Conservation (phyloP, 441 rosid species). For the Euphorbia schlechtendalii region DNA sequence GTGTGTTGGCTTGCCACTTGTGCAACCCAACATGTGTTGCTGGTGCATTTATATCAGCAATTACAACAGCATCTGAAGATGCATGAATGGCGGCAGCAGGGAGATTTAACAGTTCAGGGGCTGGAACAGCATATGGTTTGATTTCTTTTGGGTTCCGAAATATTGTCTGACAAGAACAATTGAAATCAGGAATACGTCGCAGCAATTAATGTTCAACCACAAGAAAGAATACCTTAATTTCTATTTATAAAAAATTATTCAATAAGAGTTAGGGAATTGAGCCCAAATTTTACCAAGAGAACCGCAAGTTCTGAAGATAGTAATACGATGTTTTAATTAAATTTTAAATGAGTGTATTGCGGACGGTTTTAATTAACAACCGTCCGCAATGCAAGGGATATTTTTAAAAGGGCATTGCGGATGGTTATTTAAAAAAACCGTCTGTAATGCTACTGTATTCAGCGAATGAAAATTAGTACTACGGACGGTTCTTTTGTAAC, state of each 20-base stretch:
- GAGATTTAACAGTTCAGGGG: slow-evolving; percentile 90
- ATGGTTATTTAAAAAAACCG: no score
- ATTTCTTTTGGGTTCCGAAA: slow-evolving; percentile 87
- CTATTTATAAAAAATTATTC: not conserved
- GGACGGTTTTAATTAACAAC: no score
- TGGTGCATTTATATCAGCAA: slow-evolving; percentile 85
- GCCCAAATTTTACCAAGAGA: not conserved
- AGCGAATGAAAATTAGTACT: no score
- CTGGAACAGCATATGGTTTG: slow-evolving; percentile 68
- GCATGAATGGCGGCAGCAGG: slow-evolving; percentile 96
- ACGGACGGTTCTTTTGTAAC: no score
- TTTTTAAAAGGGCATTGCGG: no score
- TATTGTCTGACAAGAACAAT: slow-evolving; percentile 62
- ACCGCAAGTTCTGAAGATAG: not conserved
- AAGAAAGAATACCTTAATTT: slow-evolving; percentile 6
- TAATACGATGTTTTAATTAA: no score
- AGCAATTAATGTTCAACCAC: not conserved
- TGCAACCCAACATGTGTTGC: slow-evolving; percentile 89
- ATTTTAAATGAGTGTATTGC: no score
- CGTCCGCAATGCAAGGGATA: no score
- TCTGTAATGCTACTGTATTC: no score
- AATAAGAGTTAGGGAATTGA: not conserved
- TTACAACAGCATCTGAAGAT: slow-evolving; percentile 69
- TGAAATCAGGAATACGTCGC: slow-evolving; percentile 16
- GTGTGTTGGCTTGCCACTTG: slow-evolving; percentile 99